A percentile compares a stretch with the other conserved stretches of the same genome.
phyloP scores from a whole-genome alignment of 345 rosid genomes.

The Mercurialis annua region DNA sequence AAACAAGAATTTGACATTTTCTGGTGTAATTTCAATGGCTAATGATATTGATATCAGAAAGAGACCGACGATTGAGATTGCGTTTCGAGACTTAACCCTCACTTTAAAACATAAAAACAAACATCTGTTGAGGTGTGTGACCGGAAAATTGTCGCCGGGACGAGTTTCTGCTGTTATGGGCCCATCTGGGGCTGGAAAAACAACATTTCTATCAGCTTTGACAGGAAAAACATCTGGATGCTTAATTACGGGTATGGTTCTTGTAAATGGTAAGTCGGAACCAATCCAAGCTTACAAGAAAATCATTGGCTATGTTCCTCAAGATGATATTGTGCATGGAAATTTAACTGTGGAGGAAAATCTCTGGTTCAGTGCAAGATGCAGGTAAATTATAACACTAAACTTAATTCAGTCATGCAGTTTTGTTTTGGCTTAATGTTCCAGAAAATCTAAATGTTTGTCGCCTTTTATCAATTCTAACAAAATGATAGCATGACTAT shows the following conservation, averaged over 20 bases:
- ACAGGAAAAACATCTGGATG: slow-evolving; percentile 89
- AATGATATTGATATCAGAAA: slow-evolving; percentile 62
- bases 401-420: neutral
- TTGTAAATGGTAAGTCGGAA: slow-evolving; percentile 76
- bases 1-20: slow-evolving; percentile 79
- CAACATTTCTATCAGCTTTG: slow-evolving; percentile 91
- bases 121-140: slow-evolving; percentile 79
- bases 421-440: too few species aligned
- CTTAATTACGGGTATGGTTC: slow-evolving; percentile 62
- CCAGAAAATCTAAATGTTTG: too few species aligned
- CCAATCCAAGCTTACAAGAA: slow-evolving; percentile 82
- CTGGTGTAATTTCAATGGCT: slow-evolving; percentile 87
- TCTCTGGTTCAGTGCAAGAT: slow-evolving; percentile 98
- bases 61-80: slow-evolving; percentile 74
- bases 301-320: slow-evolving; percentile 94
- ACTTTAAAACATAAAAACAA: slow-evolving; percentile 77
- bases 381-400: slow-evolving; percentile 63
- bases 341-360: slow-evolving; percentile 96
- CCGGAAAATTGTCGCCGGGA: slow-evolving; percentile 86
- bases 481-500: too few species aligned
- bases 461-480: too few species aligned
- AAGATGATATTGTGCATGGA: slow-evolving; percentile 98
- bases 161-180: slow-evolving; percentile 98
- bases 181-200: slow-evolving; percentile 98
- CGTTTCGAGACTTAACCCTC: slow-evolving; percentile 76